Evolutionary conservation across 2,329 filamentous ascomycete genomes (phyloP).

Genomic region (Escovopsis sp.): DNA sequence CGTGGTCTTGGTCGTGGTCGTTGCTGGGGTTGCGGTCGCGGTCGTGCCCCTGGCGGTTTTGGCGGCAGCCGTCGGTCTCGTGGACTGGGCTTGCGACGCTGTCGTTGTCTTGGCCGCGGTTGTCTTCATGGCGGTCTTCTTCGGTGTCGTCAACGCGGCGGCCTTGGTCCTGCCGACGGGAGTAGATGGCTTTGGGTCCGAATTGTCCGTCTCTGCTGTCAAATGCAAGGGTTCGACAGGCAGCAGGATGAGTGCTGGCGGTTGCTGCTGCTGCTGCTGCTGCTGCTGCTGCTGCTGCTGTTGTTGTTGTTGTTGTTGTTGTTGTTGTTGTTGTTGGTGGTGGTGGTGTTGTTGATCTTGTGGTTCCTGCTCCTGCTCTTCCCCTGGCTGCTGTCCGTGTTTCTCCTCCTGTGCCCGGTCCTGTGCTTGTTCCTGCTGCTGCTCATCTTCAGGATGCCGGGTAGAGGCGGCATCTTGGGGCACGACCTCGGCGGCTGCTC

Average conservation of each 20-base stretch:
- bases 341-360: too few relatives aligned
- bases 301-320: too few relatives aligned
- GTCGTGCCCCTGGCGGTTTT: conserved; percentile 7
- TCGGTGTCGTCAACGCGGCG: conserved; percentile 5
- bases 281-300: too few relatives aligned
- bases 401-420: too few relatives aligned
- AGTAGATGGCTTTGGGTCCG: background rate
- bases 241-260: conserved; percentile 17
- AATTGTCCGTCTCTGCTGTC: conserved; percentile 4
- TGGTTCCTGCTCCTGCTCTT: too few relatives aligned
- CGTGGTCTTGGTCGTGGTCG: conserved; percentile 9
- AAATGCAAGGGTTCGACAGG: conserved; percentile 13
- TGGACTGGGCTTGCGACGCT: conserved; percentile 8
- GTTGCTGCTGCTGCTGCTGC: conserved; percentile 13
- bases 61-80: conserved; percentile 12
- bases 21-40: conserved; percentile 7
- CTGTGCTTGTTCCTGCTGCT: too few relatives aligned
- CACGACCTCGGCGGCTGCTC: conserved; percentile 1
- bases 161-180: conserved; percentile 11
- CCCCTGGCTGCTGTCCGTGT: too few relatives aligned
- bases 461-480: too few relatives aligned
- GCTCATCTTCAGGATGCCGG: too few relatives aligned
- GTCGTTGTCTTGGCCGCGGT: conserved; percentile 6
- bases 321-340: too few relatives aligned
- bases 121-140: conserved; percentile 9